phyloP scores from a whole-genome alignment of 441 rosid genomes.

The Adansonia gregorii region DNA sequence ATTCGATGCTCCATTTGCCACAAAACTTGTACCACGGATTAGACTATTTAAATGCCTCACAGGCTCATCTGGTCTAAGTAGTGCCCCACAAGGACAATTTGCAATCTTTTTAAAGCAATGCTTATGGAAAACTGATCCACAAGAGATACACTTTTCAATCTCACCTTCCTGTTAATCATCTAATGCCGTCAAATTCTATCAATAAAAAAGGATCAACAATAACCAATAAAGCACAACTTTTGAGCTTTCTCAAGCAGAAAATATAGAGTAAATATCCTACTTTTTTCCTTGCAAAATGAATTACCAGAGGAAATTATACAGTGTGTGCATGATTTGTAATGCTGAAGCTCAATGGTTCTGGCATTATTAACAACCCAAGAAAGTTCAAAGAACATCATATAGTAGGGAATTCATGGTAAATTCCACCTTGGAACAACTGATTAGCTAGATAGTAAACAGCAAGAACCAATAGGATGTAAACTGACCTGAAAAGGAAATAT shows the following conservation, averaged over 20 bases:
- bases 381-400: neutral
- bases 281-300: slow-evolving; percentile 1
- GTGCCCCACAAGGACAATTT: slow-evolving; percentile 69
- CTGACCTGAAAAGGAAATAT: slow-evolving; percentile 95
- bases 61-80: slow-evolving; percentile 37
- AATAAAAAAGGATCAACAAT: neutral
- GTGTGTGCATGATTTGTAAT: neutral
- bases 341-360: neutral
- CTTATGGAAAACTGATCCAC: slow-evolving; percentile 72
- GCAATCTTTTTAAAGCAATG: slow-evolving; percentile 70
- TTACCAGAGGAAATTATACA: neutral
- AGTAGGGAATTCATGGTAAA: neutral
- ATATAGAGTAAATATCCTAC: neutral
- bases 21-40: slow-evolving; percentile 36
- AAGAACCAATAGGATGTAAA: slow-evolving; percentile 11
- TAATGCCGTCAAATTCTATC: too few relatives aligned
- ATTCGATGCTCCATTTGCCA: slow-evolving; percentile 39
- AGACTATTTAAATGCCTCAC: slow-evolving; percentile 29
- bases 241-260: slow-evolving; percentile 12
- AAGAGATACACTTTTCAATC: slow-evolving; percentile 50
- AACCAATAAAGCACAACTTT: neutral
- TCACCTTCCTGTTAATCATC: too few relatives aligned
- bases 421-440: neutral
- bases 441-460: slow-evolving; percentile 3
- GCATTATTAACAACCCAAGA: neutral